Base-by-base conservation (phyloP, 805 yeast genomes). In the Candida methanosorbosa region DNA sequence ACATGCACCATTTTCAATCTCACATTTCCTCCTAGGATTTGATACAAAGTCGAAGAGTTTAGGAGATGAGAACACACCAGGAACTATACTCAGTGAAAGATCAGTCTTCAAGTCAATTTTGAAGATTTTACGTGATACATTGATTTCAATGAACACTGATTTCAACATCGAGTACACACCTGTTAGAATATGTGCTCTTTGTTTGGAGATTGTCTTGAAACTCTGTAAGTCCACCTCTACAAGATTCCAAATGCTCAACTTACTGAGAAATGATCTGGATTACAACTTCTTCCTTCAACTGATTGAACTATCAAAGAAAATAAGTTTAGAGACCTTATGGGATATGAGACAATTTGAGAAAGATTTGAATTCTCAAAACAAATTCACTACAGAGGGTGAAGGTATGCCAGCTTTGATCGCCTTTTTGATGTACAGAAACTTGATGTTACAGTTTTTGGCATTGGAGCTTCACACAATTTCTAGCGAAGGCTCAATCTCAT, bases 11-110 rank as follows among this genome's bases (percentile, higher is more conserved):
- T 68, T 76, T 5, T 68, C 79, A 0, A 67, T 81, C 1, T 62
- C 90, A 1, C 97, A 87, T 50, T 78, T 80, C 44, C 53, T 90
- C 8, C 64, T 90, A 2, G 97, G 97, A 0, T 86, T 78, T 54
- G 76, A 73, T 47, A 58, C 44, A 39, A 57, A 46, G 34, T 63
- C 69, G n/a, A 58, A 77, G 16, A 54, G 72, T 0, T 52, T 78
- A n/a, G 75, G 76, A 3, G 41, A 54, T 3, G 64, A 67, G 13
- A 40, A 50, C 4, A 51, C 63, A 1, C 50, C 59, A 1, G 75
- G 85, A 0, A 74, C 75, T 18, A 68, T 80, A 34, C 57, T 57
- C 3, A 70, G 84, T 0, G 63, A 58, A 0, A 62, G 65, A 13
- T 78, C 87, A 3, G 53, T 82, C 8, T 64, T 88, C 30, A 66